These are phyloP conservation scores for Teunomyces cretensis DNA, from an alignment of 805 yeast genomes.

Conservation along the genomic window DNA sequence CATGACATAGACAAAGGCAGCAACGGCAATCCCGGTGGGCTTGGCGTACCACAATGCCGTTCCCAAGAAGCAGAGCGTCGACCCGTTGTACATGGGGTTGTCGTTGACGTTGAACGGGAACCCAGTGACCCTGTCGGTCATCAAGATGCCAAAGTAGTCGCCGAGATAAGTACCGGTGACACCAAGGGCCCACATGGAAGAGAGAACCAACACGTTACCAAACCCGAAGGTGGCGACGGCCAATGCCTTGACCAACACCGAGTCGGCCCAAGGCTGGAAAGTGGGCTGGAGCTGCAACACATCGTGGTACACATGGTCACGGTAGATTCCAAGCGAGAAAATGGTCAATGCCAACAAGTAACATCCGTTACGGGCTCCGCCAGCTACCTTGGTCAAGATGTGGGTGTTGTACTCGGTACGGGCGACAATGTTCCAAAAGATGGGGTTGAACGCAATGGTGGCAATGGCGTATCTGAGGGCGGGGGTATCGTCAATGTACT, in stretches of 20 bases:
- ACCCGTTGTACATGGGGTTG: conserved; percentile 97
- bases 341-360: conserved; percentile 80
- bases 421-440: conserved; percentile 94
- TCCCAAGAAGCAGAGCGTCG: conserved; percentile 85
- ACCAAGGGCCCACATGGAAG: conserved; percentile 91
- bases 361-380: conserved; percentile 74
- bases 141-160: conserved; percentile 94
- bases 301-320: conserved; percentile 72
- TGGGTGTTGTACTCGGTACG: conserved; percentile 80
- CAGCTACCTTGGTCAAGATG: conserved; percentile 69
- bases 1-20: conserved; percentile 74
- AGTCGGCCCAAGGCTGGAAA: conserved; percentile 50
- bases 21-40: conserved; percentile 80
- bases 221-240: conserved; percentile 57
- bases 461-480: conserved; percentile 45
- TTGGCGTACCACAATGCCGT: conserved; percentile 85
- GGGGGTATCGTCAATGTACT: conserved; percentile 21
- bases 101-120: conserved; percentile 91
- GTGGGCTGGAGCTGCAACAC: conserved; percentile 75
- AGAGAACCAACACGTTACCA: conserved; percentile 79
- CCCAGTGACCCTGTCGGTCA: conserved; percentile 83
- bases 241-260: conserved; percentile 38
- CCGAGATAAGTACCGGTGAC: conserved; percentile 96
- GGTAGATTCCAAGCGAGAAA: conserved; percentile 76
- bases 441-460: conserved; percentile 85